These are phyloP conservation scores for Lasiosphaeria miniovina DNA, from an alignment of 495 filamentous ascomycete genomes.

Conservation along the genomic window DNA sequence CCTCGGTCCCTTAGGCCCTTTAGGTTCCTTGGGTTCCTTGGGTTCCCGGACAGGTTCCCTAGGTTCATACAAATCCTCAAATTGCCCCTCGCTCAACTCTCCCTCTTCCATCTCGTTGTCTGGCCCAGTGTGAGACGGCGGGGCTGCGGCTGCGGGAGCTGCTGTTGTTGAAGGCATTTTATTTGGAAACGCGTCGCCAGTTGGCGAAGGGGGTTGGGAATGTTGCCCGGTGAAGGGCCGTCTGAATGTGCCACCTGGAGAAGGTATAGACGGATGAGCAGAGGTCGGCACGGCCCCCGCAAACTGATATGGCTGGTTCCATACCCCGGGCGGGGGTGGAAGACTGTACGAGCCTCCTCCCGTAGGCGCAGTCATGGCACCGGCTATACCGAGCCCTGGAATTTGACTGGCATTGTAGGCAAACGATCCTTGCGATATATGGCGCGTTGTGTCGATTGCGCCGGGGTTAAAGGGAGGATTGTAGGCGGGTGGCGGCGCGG, in stretches of 20 bases:
- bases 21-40: no score
- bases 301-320: conserved; percentile 15
- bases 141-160: background rate
- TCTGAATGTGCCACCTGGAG: no score
- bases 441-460: conserved; percentile 23
- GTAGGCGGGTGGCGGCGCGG: conserved; percentile 4
- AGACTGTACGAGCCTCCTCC: background rate
- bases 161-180: no score
- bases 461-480: conserved; percentile 22
- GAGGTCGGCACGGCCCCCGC: background rate
- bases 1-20: no score
- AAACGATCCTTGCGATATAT: conserved; percentile 30
- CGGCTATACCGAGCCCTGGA: conserved; percentile 39
- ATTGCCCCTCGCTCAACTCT: conserved; percentile 67
- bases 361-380: conserved; percentile 5
- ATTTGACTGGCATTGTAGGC: conserved; percentile 40
- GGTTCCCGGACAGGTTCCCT: conserved; percentile 13
- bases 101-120: conserved; percentile 61
- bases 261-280: no score
- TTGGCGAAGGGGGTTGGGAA: no score
- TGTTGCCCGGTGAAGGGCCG: no score
- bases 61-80: conserved; percentile 46
- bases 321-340: conserved; percentile 2
- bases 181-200: no score
- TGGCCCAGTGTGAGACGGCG: conserved; percentile 6